Conservation (phyloP, 1,284 basidiomycete genomes). For the Marasmius oreades region DNA sequence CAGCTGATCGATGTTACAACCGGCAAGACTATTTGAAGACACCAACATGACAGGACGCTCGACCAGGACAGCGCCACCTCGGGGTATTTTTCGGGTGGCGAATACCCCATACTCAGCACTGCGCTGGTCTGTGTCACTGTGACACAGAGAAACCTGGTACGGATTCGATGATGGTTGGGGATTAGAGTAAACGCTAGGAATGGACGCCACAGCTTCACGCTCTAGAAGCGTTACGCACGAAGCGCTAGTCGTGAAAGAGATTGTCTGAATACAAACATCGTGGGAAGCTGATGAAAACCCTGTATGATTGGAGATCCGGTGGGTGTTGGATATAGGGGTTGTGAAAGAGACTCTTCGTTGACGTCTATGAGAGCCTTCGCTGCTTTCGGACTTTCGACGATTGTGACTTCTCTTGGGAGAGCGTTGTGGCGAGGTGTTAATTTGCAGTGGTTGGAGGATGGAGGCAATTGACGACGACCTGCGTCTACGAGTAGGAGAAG, state of each 20-base stretch:
- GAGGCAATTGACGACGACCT: background rate
- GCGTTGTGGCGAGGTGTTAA: background rate
- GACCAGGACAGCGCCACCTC: slow-evolving; percentile 28
- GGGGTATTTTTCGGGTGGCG: slow-evolving; percentile 24
- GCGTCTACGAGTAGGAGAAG: background rate
- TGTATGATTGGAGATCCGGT: background rate
- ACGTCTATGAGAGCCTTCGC: background rate
- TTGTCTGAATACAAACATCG: background rate
- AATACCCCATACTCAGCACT: slow-evolving; percentile 28
- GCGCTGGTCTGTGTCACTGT: background rate
- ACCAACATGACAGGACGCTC: slow-evolving; percentile 35
- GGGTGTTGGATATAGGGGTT: background rate
- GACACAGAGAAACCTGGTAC: background rate
- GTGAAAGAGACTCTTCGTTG: background rate
- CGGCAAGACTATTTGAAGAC: slow-evolving; percentile 19
- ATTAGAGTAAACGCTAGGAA: background rate
- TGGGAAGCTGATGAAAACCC: background rate
- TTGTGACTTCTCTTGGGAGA: background rate
- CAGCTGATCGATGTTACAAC: background rate
- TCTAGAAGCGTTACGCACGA: background rate
- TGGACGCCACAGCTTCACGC: background rate
- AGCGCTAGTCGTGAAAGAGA: background rate
- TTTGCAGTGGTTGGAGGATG: background rate
- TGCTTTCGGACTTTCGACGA: background rate
- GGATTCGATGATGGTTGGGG: background rate